Evolutionary conservation across 805 yeast species (phyloP), one percentile per base, ranked within the genome.

Genomic region (Citeromyces nyonsensis): DNA sequence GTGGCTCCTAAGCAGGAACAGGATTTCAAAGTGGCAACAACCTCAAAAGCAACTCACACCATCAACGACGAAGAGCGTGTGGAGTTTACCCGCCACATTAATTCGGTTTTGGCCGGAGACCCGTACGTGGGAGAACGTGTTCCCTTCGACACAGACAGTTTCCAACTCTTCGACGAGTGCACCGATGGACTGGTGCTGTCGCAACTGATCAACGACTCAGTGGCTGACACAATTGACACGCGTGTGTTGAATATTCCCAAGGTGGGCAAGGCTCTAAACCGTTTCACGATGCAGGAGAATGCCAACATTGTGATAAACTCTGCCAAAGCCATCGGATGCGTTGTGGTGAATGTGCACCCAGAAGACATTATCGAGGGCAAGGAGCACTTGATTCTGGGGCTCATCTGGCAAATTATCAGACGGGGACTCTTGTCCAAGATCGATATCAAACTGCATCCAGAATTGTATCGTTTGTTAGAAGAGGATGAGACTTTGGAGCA

Each of bases 321-420:
- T 3, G 98, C 98, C 22, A 91, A 91, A 60, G 98, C 97, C 33
- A 91, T 91, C 57, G 98, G 98, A 13, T 88, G 96, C 66, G 81
- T 91, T 36, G 97, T 91, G 32, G 97, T 91, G 33, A 91, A 91
- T 50, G 97, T 91, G 32, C 97, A 88, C 45, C 81, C 96, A 10
- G 95, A 85, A 51, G 95, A 85, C 52, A 82, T 86, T 34, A 47
- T 83, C 40, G 96, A 85, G 47, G 96, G 96, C 44, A 86, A 81
- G 45, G 93, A 84, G 49, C 95, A 86, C 55, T 68, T 86, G 52
- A 80, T 86, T 36, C 59, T 88, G 41, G 97, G 97, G 35, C 64
- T 86, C 41, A 78, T 86, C 43, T 86, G 97, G 97, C 98, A 91
- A 63, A 82, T 91, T 47, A 91, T 91, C 44, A 78, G 98, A 60